Base-by-base conservation (phyloP, 176 grass and related monocot species). In the Guadua angustifolia region DNA sequence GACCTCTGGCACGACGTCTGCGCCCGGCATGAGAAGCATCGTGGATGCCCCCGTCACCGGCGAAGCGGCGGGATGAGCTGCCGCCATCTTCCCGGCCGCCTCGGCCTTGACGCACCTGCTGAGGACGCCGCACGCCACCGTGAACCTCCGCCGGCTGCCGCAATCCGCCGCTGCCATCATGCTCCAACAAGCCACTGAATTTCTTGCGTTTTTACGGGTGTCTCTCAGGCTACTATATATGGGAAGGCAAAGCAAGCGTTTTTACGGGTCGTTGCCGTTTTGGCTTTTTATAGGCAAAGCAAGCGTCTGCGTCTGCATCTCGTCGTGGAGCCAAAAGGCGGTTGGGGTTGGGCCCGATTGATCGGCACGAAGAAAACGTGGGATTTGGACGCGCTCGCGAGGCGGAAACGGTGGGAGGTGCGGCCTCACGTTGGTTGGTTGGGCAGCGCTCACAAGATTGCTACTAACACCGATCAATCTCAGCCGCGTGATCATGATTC, bases 41-140 rank as follows among this genome's bases (percentile, higher is more conserved):
- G 80, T 63, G 21, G 66, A 7, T 7, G 50, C 33, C 3, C 47
- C 25, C 32, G 29, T 1, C 4, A 5, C 42, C 25, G 16, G 9
- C 44, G 44, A 12, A 12, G 45, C 56, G 7, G 53, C 60, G 3
- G 66, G 36, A 38, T n/a, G 66, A 45, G 0, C 10, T 12, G 21
- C 11, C n/a, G 12, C 21, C 9, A 15, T 24, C 68, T 43, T n/a
- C 11, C 21, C 67, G 18, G 40, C 67, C 42, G 32, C 11, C 17
- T 84, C 77, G 38, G 82, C 87, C 81, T 79, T 88, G 75, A 88
- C 55, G 73, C 79, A 80, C 18, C 66, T 74, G 46, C 87, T 88
- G 4, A 88, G 75, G 8, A 88, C 66, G 32, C 66, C 72, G 71
- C 87, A 88, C 57, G 87, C 59, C 18, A 74, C 55, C 16, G 74